Evolutionary conservation across 2,329 filamentous ascomycete genomes (phyloP), one percentile per base, ranked within the genome.

Genomic region (Colletotrichum chlorophyti): DNA sequence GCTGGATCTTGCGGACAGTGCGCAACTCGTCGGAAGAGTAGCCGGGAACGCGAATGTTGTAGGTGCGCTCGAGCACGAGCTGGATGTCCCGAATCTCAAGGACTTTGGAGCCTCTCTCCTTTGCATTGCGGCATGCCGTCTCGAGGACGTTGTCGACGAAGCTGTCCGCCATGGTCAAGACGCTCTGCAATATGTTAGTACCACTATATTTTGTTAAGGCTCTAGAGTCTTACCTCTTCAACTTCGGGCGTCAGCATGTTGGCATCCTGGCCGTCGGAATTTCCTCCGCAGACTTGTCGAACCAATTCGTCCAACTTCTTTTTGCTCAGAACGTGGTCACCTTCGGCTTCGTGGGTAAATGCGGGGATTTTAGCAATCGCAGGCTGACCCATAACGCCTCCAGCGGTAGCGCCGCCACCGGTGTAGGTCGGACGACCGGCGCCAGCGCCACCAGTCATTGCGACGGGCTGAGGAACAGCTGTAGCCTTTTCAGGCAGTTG

Each of bases 301-400:
- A 98, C 93, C 32, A 99, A 83, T 71, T 97, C 94, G 69, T 99
- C 93, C 35, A 99, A 83, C 77, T 97, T 98, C 78, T 96, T 96
- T 84, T 97, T 97, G 77, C 90, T 96, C n/a, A 99, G 80, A 1
- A 99, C 90, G 38, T 93, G 89, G 68, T 97, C 93, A 23, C 92
- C 93, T 70, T 97, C 93, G 26, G 91, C 91, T 71, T 98, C 94
- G 58, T 97, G 87, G 54, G 91, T 91, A 72, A 91, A 96, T 0
- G 88, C 86, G 0, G 93, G 91, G 40, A 91, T 86, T 69, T 93
- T 93, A 53, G 88, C 80, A 60, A 98, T 84, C 2, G 91, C 91
- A 0, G 95, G 93, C 68, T 97, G 93, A 48, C 89, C 88, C 83
- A 97, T 91, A 46, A 95, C 88, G 50, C 93, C 93, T 50, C 90